A percentile compares a stretch with the other conserved stretches of the same genome.
Conservation (phyloP, 2,329 filamentous ascomycete species). For the Cadophora luteo-olivacea region DNA sequence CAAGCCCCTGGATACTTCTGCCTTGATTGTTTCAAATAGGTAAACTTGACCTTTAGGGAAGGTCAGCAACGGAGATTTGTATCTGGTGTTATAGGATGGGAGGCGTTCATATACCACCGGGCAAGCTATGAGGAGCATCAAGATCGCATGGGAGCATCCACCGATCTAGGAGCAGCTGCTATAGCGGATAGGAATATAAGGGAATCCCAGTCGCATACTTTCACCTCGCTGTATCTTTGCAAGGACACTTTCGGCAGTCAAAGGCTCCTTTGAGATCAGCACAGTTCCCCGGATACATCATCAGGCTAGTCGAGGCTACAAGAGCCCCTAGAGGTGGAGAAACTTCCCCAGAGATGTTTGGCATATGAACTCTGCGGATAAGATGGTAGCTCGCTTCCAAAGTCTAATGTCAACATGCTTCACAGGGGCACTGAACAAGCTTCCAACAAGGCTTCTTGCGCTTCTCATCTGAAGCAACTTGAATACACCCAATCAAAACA, state of each 20-base stretch:
- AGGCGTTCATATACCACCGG: conserved; percentile 12
- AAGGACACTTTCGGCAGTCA: neutral
- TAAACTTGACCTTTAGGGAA: neutral
- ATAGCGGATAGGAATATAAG: neutral
- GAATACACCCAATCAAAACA: neutral
- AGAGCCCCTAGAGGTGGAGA: neutral
- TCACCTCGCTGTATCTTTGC: neutral
- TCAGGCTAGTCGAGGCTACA: neutral
- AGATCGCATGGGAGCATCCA: neutral
- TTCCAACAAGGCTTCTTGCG: conserved; percentile 1
- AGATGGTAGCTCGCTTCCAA: neutral
- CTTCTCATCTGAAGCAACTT: neutral
- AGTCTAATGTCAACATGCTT: neutral
- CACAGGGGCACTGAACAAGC: neutral
- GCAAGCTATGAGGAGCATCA: neutral
- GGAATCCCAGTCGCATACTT: neutral
- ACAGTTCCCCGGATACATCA: neutral
- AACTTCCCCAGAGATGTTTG: conserved; percentile 6
- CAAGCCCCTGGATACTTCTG: neutral
- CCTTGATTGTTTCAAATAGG: neutral
- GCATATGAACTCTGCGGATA: neutral
- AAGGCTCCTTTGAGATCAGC: neutral
- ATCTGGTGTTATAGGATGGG: neutral
- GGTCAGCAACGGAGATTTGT: neutral
- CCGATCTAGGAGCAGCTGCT: neutral